Evolutionary conservation across 768 basidiomycete genomes (phyloP).

Genomic region (Leccinum imitatum): DNA sequence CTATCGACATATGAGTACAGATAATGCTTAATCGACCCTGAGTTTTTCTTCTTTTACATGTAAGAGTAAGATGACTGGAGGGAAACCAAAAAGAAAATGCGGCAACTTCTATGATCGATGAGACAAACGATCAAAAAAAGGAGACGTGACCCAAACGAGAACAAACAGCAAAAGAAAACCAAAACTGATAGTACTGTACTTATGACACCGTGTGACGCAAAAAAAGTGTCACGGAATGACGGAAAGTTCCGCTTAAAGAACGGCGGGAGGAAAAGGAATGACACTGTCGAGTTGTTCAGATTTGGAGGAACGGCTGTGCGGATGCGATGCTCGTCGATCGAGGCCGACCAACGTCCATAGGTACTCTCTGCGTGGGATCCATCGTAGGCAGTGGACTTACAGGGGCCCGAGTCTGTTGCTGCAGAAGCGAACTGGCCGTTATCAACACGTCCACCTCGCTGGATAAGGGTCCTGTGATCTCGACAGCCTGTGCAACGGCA

Average conservation of each 20-base stretch:
- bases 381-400: constrained; percentile 26
- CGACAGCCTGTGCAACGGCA: constrained; percentile 82
- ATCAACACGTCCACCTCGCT: constrained; percentile 82
- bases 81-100: constrained; percentile 18
- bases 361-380: constrained; percentile 28
- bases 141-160: constrained; percentile 22
- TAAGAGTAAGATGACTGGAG: constrained; percentile 11
- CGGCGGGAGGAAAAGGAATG: constrained; percentile 25
- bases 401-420: constrained; percentile 40
- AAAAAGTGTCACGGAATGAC: constrained; percentile 13
- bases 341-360: constrained; percentile 33
- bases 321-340: constrained; percentile 36
- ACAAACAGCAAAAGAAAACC: constrained; percentile 21
- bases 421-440: constrained; percentile 57
- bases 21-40: constrained; percentile 34
- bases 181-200: constrained; percentile 19
- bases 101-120: constrained; percentile 31
- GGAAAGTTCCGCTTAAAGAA: constrained; percentile 28
- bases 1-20: constrained; percentile 34
- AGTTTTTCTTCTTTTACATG: constrained; percentile 23
- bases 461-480: constrained; percentile 66
- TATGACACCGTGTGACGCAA: constrained; percentile 22
- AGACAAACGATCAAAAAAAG: constrained; percentile 26
- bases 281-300: constrained; percentile 20
- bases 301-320: constrained; percentile 26